Evolutionary conservation across 768 basidiomycete genomes (phyloP).

Genomic region (Calocera cornea): DNA sequence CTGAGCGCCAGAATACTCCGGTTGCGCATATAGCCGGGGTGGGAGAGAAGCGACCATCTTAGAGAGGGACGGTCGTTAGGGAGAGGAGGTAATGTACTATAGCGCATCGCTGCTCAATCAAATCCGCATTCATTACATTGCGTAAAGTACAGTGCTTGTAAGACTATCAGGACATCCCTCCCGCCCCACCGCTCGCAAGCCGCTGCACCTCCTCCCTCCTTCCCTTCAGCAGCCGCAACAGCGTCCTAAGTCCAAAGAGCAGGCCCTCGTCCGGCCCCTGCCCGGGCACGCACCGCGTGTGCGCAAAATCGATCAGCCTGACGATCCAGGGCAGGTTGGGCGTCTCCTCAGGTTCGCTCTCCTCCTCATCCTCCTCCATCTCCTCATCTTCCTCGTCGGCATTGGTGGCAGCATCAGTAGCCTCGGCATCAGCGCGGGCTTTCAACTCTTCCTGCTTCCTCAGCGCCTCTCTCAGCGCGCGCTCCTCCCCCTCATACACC

Average conservation of each 20-base stretch:
- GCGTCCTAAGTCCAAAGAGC: constrained; percentile 55
- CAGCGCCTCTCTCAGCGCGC: constrained; percentile 25
- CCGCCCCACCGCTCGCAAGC: neutral
- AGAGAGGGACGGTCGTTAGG: neutral
- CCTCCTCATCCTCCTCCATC: constrained; percentile 27
- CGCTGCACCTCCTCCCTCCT: constrained; percentile 35
- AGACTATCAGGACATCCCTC: neutral
- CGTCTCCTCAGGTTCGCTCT: constrained; percentile 16
- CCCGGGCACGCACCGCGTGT: constrained; percentile 54
- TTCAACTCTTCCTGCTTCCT: constrained; percentile 5
- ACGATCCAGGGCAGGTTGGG: constrained; percentile 43
- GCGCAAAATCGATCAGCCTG: constrained; percentile 90
- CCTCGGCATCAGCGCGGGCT: neutral
- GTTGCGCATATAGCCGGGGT: neutral
- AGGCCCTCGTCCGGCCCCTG: constrained; percentile 70
- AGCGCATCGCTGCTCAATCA: neutral
- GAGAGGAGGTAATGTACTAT: neutral
- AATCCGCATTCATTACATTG: neutral
- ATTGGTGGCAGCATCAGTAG: neutral
- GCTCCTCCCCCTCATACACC: constrained; percentile 56
- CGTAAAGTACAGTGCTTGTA: constrained; percentile 2
- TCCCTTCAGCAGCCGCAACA: constrained; percentile 45
- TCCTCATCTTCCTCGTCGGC: constrained; percentile 25
- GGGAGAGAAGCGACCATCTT: neutral
- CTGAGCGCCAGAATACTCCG: constrained; percentile 13